phyloP scores from a whole-genome alignment of 345 rosid genomes.

The Salix exigua region DNA sequence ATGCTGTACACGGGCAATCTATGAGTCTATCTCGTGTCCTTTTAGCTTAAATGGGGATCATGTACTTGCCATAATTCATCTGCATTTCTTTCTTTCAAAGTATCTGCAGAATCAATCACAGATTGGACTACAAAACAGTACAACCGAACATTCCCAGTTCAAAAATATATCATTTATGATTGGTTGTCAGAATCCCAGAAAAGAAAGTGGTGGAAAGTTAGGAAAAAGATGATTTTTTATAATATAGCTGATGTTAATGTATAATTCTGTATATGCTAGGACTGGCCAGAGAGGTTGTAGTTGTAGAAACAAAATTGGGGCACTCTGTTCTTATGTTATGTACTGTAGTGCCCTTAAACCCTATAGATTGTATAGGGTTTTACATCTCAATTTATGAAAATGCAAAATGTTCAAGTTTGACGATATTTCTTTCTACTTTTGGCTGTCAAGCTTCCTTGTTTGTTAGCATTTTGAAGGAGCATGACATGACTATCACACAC shows the following conservation, averaged over 20 bases:
- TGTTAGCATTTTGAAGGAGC: background rate
- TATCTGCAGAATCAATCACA: too few species aligned
- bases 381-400: background rate
- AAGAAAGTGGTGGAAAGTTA: background rate
- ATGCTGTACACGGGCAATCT: background rate
- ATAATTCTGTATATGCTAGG: constrained; percentile 22
- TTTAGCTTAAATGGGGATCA: background rate
- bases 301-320: background rate
- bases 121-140: too few species aligned
- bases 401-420: background rate
- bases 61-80: background rate
- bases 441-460: background rate
- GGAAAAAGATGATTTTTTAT: background rate
- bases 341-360: background rate
- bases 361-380: constrained; percentile 8
- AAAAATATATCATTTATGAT: background rate
- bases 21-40: background rate
- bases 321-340: background rate
- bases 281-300: constrained; percentile 1
- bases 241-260: background rate
- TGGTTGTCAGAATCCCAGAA: background rate
- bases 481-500: background rate
- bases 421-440: background rate
- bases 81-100: background rate
- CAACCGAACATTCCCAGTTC: background rate